These are phyloP conservation scores for Mycena floridula DNA, from an alignment of 768 basidiomycete species.

Conservation along the genomic window DNA sequence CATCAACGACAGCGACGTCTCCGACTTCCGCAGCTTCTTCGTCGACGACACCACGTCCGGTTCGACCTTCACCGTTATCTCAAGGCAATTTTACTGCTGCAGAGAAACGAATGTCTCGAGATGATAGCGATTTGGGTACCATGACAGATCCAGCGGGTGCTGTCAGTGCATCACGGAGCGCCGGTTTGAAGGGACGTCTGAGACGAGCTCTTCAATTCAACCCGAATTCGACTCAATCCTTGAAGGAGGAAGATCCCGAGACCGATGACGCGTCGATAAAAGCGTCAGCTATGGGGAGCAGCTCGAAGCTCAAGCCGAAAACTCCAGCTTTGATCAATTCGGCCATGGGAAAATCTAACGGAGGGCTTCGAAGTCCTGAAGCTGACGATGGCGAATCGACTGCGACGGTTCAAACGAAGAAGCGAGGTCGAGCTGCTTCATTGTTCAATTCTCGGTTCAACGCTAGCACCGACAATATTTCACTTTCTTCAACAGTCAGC, in stretches of 20 bases:
- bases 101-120: conserved; percentile 73
- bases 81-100: conserved; percentile 57
- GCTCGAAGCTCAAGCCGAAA: conserved; percentile 27
- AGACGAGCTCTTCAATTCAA: conserved; percentile 70
- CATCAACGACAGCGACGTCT: too few species aligned
- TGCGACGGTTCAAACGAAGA: conserved; percentile 52
- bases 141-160: conserved; percentile 44
- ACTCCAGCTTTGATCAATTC: conserved; percentile 21
- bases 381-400: conserved; percentile 35
- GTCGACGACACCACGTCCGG: conserved; percentile 30
- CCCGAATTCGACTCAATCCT: conserved; percentile 42
- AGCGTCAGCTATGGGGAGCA: conserved; percentile 26
- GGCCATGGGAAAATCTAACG: conserved; percentile 18
- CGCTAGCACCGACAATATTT: conserved; percentile 91
- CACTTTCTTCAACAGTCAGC: conserved; percentile 88
- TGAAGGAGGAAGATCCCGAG: conserved; percentile 55
- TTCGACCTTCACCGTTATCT: conserved; percentile 63
- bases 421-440: conserved; percentile 63
- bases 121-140: conserved; percentile 64
- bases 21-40: conserved; percentile 17
- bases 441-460: conserved; percentile 89
- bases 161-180: conserved; percentile 33
- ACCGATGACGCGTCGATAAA: conserved; percentile 29
- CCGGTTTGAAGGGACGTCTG: conserved; percentile 73
- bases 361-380: conserved; percentile 20